Percentiles rank a stretch among this genome's conserved stretches.
Evolutionary conservation across 352 stramenopile genomes (phyloP).

Genomic region (Globisporangium ultimum): DNA sequence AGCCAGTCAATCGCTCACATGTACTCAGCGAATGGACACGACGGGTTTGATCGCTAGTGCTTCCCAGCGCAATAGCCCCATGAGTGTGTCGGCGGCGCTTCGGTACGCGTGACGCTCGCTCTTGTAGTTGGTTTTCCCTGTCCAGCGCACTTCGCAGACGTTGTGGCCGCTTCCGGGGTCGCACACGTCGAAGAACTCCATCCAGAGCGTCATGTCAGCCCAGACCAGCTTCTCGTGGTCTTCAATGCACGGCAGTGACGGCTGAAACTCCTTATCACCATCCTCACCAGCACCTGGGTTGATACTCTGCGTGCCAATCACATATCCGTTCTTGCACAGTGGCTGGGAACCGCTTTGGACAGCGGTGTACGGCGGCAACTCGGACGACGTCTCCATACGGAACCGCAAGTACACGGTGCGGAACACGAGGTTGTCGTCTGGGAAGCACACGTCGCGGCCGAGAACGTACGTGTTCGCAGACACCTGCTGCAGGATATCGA

Average conservation of each 20-base stretch:
- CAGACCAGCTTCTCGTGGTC: slow-evolving; percentile 28
- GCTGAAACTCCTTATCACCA: not conserved
- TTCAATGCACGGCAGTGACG: slow-evolving; percentile 1
- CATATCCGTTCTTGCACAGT: slow-evolving; percentile 32
- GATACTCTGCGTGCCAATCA: slow-evolving; percentile 44
- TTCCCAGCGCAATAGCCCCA: slow-evolving; percentile 47
- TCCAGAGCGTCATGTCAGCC: slow-evolving; percentile 39
- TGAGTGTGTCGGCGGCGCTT: slow-evolving; percentile 45
- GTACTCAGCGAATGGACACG: slow-evolving; percentile 6
- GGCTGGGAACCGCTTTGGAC: slow-evolving; percentile 11
- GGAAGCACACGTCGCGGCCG: slow-evolving; percentile 38
- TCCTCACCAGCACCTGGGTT: slow-evolving; percentile 12
- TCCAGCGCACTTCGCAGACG: slow-evolving; percentile 46
- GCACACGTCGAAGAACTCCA: slow-evolving; percentile 36
- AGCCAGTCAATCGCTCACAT: not conserved
- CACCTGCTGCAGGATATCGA: slow-evolving; percentile 46
- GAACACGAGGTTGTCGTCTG: slow-evolving; percentile 37
- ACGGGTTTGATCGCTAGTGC: slow-evolving; percentile 37
- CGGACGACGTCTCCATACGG: slow-evolving; percentile 30
- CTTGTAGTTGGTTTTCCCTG: slow-evolving; percentile 48
- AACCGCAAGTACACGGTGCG: slow-evolving; percentile 44
- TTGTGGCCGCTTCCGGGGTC: slow-evolving; percentile 27
- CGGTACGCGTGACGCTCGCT: slow-evolving; percentile 37
- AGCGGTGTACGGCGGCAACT: slow-evolving; percentile 15
- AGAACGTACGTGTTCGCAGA: slow-evolving; percentile 36